phyloP scores from a whole-genome alignment of 257 asterid species.

The Coffea eugenioides region DNA sequence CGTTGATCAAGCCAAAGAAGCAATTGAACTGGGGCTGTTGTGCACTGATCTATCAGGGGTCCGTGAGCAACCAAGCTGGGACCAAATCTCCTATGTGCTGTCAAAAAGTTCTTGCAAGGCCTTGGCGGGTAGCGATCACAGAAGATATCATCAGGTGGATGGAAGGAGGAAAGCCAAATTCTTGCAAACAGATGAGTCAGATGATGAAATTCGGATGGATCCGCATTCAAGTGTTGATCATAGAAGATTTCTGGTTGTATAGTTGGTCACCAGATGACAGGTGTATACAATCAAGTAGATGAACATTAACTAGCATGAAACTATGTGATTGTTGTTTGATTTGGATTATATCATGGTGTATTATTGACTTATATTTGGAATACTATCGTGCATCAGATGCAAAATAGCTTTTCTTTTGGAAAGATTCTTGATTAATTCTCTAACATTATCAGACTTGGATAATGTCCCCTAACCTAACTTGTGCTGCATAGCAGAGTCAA shows the following conservation, averaged over 20 bases:
- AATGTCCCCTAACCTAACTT: too few relatives aligned
- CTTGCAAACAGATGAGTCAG: neutral
- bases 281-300: neutral
- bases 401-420: too few relatives aligned
- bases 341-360: too few relatives aligned
- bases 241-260: neutral
- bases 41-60: conserved; percentile 42
- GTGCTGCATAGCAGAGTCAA: too few relatives aligned
- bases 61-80: conserved; percentile 41
- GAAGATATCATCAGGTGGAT: neutral
- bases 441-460: too few relatives aligned
- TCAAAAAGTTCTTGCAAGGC: conserved; percentile 22
- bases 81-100: conserved; percentile 26
- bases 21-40: conserved; percentile 40
- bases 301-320: neutral
- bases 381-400: too few relatives aligned
- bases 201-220: neutral
- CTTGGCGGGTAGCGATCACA: neutral
- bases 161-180: neutral
- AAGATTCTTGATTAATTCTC: too few relatives aligned
- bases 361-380: too few relatives aligned
- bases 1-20: conserved; percentile 29
- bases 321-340: neutral
- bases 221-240: neutral
- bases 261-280: neutral